Evolutionary conservation across 805 yeast genomes (phyloP).

Genomic region (Saccharomycopsis malanga): DNA sequence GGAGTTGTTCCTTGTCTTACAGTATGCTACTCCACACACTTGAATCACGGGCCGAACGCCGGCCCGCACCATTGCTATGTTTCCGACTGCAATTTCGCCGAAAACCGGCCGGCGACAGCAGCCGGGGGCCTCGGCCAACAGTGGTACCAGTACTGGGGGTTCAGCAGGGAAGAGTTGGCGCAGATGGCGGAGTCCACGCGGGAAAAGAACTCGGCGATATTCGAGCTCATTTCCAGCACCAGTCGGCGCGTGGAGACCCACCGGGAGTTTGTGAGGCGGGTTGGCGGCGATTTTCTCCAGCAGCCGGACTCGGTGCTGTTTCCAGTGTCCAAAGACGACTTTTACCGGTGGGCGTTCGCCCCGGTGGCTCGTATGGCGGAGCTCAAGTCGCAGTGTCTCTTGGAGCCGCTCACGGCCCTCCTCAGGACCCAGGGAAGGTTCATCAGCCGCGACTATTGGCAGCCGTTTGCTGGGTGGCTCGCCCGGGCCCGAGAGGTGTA

Average conservation of each 20-base stretch:
- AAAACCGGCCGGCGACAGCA: background rate
- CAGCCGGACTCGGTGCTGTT: background rate
- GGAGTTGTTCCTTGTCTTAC: constrained; percentile 9
- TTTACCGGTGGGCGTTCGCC: background rate
- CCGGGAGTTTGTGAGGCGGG: background rate
- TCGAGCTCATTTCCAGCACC: constrained; percentile 3
- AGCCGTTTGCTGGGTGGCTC: constrained; percentile 3
- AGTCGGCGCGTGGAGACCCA: background rate
- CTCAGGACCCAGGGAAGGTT: constrained; percentile 1
- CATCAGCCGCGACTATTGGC: background rate
- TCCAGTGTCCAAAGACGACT: background rate
- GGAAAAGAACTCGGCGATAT: background rate
- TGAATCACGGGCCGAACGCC: constrained; percentile 4
- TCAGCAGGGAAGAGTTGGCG: background rate
- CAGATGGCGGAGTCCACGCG: no score
- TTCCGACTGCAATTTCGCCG: constrained; percentile 1
- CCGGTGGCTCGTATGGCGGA: background rate
- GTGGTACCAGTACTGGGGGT: constrained; percentile 8
- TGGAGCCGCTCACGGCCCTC: constrained; percentile 4
- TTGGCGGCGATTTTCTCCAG: background rate
- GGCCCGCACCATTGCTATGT: constrained; percentile 1
- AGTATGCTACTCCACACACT: constrained; percentile 9
- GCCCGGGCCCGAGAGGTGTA: background rate
- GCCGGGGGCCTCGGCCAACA: background rate
- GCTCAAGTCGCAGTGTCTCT: background rate